Base-by-base conservation (phyloP, 805 yeast species). In the Komagataella pastoris region DNA sequence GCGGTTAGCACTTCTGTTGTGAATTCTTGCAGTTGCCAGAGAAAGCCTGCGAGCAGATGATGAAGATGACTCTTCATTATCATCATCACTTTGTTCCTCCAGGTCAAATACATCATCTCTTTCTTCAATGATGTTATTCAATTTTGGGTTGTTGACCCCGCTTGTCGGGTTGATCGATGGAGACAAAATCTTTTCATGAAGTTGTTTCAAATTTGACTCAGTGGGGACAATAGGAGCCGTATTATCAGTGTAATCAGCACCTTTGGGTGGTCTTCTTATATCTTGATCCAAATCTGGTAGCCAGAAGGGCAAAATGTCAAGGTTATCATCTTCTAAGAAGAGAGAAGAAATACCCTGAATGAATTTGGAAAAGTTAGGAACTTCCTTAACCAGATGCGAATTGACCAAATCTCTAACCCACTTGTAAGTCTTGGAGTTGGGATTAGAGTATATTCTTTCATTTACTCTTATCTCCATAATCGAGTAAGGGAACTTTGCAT, bases 401-500 rank as follows among this genome's bases (percentile, higher is more conserved):
- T 89, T 72, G 43, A 91, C 90, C 65, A 93, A 76, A 57, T 91
- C 96, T 58, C 93, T 79, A 49, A 93, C 95, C 99, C 99, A 93
- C 55, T 78, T 83, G 7, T 99, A 98, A 30, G 99, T 98, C 67
- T 93, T 99, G 40, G 40, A 30, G 5, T 30, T 30, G 4, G 40
- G 40, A 14, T 30, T 30, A 70, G 93, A 99, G 52, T 99, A 99
- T 69, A 93, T 63, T 72, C 93, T 98, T 3, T 99, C 93, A 69
- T 93, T 99, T 56, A 93, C 76, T 69, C 93, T 93, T 54, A 93
- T 99, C 71, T 93, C 99, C 59, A 93, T 74, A 47, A 93, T 97
- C 1, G 99, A 99, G 66, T 93, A 93, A 3, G 99, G 99, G 71
- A 93, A 93, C 60, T 97, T 76, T 63, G 91, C 91, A 50, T 87